Conservation (phyloP, 495 filamentous ascomycete species). For the Darksidea phi region DNA sequence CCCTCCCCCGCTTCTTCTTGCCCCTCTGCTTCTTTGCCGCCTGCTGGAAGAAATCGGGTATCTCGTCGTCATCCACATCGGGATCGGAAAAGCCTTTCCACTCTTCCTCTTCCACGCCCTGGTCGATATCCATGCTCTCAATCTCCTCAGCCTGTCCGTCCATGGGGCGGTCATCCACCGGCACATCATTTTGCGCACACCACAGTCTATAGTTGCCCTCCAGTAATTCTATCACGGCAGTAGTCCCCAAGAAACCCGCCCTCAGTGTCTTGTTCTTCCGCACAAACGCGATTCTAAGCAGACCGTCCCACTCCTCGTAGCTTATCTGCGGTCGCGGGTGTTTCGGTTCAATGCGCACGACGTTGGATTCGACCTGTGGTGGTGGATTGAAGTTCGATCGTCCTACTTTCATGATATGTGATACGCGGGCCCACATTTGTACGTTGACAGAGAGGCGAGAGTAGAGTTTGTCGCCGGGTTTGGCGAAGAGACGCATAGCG, state of each 20-base stretch:
- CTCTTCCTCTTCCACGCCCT: conserved; percentile 54
- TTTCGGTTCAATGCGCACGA: conserved; percentile 76
- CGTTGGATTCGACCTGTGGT: conserved; percentile 82
- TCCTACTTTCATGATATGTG: conserved; percentile 88
- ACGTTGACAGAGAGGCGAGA: conserved; percentile 84
- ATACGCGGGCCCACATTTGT: conserved; percentile 88
- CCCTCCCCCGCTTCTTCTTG: conserved; percentile 52
- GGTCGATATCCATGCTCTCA: conserved; percentile 46
- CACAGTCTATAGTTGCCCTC: conserved; percentile 84
- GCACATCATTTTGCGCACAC: conserved; percentile 79
- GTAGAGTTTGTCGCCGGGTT: conserved; percentile 79
- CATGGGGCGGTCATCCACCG: conserved; percentile 66
- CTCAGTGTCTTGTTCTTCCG: conserved; percentile 75
- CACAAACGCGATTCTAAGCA: conserved; percentile 80
- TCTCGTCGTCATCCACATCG: conserved; percentile 58
- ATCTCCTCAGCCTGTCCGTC: conserved; percentile 19
- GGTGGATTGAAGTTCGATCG: conserved; percentile 94
- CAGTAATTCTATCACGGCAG: conserved; percentile 74
- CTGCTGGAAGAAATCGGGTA: conserved; percentile 77
- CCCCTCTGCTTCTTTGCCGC: conserved; percentile 55
- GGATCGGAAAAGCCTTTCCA: conserved; percentile 55
- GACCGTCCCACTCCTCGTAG: conserved; percentile 93
- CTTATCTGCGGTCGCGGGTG: conserved; percentile 77
- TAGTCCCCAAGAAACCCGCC: conserved; percentile 70
- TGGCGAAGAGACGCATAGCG: conserved; percentile 71